phyloP scores from a whole-genome alignment of 2,329 filamentous ascomycete genomes.

The Diaporthe ilicicola region DNA sequence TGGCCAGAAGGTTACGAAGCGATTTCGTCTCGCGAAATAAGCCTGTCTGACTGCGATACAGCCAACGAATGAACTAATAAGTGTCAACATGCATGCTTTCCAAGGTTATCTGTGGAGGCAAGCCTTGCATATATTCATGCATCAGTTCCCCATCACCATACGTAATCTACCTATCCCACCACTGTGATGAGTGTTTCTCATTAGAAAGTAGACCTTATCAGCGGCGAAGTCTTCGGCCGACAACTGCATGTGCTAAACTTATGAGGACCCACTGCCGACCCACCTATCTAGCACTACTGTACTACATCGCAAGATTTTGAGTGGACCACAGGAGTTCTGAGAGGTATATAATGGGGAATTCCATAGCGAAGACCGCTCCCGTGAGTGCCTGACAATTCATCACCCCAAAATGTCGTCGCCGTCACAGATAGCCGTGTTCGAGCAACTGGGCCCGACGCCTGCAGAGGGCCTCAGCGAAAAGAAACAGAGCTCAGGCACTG shows the following conservation, averaged over 20 bases:
- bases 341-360: neutral
- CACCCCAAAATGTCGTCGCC: neutral
- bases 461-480: neutral
- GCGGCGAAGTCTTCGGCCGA: neutral
- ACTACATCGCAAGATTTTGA: constrained; percentile 8
- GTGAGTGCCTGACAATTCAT: neutral
- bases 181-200: neutral
- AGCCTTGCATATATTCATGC: too few relatives aligned
- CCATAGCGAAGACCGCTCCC: neutral
- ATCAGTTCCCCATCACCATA: too few relatives aligned
- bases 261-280: constrained; percentile 8
- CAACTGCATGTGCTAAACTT: neutral
- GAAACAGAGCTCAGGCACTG: neutral
- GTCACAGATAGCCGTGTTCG: neutral
- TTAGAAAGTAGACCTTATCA: neutral
- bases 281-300: neutral
- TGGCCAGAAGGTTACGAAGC: too few relatives aligned
- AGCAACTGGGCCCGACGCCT: neutral
- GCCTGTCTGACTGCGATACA: too few relatives aligned
- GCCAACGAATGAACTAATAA: too few relatives aligned
- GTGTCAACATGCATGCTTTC: too few relatives aligned
- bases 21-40: too few relatives aligned
- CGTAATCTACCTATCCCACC: too few relatives aligned
- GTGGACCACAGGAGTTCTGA: neutral
- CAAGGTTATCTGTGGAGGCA: too few relatives aligned